Base-by-base conservation (phyloP, 371 early-diverging fungal genomes). In the Apophysomyces sp. region DNA sequence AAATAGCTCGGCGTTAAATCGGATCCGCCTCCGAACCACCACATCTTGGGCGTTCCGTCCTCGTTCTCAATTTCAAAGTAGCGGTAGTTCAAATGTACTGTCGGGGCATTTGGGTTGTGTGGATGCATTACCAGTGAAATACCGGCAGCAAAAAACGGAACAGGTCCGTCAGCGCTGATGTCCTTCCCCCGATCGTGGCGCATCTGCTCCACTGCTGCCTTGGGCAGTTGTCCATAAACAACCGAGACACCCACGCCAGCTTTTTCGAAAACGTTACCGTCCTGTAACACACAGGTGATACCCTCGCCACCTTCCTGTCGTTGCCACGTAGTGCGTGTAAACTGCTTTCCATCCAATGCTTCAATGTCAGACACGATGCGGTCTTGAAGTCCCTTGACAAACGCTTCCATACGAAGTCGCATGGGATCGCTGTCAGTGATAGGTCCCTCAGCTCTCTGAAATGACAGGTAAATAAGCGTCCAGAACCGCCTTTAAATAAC, bases 51-150 rank as follows among this genome's bases (percentile, higher is more conserved):
- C 37, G 78, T 69, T 6, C 82, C 82, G 36, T 84, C 81, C 1
- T 74, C 73, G 31, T 80, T 72, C 39, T 78, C 80, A n/a, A 92
- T 77, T 63, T 98, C 97, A 83, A 98, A 96, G 74, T 97, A 97
- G 11, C 98, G 87, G 76, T 94, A 98, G 76, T 98, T 98, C 71
- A 92, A 78, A 71, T 98, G 98, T 1, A 92, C 89, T 0, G 98
- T 98, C 0, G 98, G 97, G 1, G 92, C 95, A 63, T 90, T 85
- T 6, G 97, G 98, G 72, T 97, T 98, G 68, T 89, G 86, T 30
- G 97, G 97, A 62, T 98, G 97, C 63, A 96, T 85, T 27, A 98
- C 96, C 44, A 92, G 80, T 1, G 90, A 90, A 53, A 97, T 91
- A 2, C 97, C 97, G 0, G 95, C 92, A 5, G 90, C 98, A 72